Evolutionary conservation across 495 filamentous ascomycete genomes (phyloP).

Genomic region (Penicillium turbatum): DNA sequence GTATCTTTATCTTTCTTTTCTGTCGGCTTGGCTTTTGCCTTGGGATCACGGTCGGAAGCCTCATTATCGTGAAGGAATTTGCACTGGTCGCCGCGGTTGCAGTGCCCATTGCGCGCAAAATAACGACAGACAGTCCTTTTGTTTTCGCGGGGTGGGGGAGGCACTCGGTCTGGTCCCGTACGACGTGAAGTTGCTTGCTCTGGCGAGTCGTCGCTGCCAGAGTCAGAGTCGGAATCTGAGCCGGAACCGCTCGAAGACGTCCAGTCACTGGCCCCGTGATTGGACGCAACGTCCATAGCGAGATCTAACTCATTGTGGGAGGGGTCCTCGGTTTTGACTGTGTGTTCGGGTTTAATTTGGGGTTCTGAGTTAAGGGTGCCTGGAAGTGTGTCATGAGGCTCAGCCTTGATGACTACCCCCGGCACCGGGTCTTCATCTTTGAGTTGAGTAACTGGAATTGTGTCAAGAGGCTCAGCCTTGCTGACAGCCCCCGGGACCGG

Average conservation of each 20-base stretch:
- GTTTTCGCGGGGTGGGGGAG: constrained; percentile 38
- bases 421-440: not conserved
- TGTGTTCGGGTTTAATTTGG: constrained; percentile 1
- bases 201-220: constrained; percentile 39
- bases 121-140: constrained; percentile 41
- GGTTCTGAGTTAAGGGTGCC: not conserved
- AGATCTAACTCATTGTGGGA: not conserved
- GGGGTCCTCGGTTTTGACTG: constrained; percentile 20
- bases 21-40: constrained; percentile 22
- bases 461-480: not conserved
- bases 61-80: constrained; percentile 42
- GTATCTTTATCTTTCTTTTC: constrained; percentile 33
- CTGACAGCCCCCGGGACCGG: not conserved
- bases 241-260: constrained; percentile 36
- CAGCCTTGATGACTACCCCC: not conserved
- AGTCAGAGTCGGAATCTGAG: constrained; percentile 25
- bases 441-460: not conserved
- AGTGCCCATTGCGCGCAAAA: constrained; percentile 45
- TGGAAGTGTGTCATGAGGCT: not conserved
- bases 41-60: constrained; percentile 26
- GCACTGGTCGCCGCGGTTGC: constrained; percentile 43
- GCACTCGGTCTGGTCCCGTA: constrained; percentile 38
- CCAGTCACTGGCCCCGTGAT: constrained; percentile 27
- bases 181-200: constrained; percentile 41
- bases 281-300: constrained; percentile 15